Conservation (phyloP, 2,329 filamentous ascomycete species). For the Paramyrothecium roridum region DNA sequence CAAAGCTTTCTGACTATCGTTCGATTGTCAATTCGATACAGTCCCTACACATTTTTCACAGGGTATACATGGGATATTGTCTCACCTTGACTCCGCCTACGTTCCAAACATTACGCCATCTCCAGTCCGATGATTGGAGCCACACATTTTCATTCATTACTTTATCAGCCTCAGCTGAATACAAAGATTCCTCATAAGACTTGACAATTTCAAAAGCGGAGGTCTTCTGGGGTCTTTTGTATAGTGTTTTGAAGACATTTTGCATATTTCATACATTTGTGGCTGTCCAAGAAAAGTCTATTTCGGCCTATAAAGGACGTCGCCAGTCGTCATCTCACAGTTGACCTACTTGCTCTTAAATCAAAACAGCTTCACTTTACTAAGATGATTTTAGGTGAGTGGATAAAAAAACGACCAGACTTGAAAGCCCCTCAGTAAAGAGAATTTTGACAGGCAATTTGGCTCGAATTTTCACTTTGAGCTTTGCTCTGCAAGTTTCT, state of each 20-base stretch:
- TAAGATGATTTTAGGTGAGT: not conserved
- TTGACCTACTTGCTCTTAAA: not conserved
- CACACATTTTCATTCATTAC: not conserved
- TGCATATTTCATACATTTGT: not conserved
- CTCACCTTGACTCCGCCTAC: not conserved
- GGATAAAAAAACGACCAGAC: not conserved
- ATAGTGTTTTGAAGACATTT: not conserved
- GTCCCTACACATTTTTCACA: not conserved
- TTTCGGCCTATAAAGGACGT: not conserved
- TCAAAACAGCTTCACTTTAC: not conserved
- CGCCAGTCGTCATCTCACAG: not conserved
- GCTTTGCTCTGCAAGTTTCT: not conserved
- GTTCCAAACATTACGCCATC: not conserved
- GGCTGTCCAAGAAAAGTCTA: not conserved
- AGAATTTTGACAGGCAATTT: not conserved
- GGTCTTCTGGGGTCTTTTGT: not conserved
- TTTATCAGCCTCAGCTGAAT: not conserved
- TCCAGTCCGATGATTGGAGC: not conserved
- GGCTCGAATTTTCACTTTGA: not conserved
- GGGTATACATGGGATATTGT: not conserved
- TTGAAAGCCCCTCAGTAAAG: not conserved
- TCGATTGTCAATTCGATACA: not conserved
- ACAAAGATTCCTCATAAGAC: not conserved
- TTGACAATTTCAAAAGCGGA: not conserved
- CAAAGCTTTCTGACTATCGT: not conserved